These are phyloP conservation scores for Xylaria sp. DNA, from an alignment of 2,329 filamentous ascomycete genomes.

Conservation along the genomic window DNA sequence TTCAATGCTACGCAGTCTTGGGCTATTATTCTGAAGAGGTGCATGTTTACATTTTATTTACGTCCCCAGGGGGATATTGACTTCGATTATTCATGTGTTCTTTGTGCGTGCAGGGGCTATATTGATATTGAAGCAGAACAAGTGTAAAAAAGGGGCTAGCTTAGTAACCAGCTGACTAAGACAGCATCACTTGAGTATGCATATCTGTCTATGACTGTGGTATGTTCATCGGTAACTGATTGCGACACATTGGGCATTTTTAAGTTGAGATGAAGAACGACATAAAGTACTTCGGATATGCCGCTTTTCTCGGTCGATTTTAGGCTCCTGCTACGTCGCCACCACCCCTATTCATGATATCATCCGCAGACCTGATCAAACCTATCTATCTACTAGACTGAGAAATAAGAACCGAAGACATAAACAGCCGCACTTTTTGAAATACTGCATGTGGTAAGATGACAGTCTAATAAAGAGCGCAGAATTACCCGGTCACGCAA, in stretches of 20 bases:
- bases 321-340: not conserved
- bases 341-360: constrained; percentile 3
- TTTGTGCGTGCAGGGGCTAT: too few relatives aligned
- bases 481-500: not conserved
- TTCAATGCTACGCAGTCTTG: too few relatives aligned
- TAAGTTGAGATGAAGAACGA: not conserved
- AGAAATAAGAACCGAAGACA: not conserved
- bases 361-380: not conserved
- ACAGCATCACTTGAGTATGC: too few relatives aligned
- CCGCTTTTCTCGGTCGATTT: not conserved
- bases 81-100: too few relatives aligned
- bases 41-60: too few relatives aligned
- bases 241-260: not conserved
- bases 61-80: too few relatives aligned
- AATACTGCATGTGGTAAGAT: not conserved
- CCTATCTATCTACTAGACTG: not conserved
- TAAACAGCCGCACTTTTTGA: not conserved
- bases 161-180: too few relatives aligned
- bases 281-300: not conserved
- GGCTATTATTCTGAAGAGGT: too few relatives aligned
- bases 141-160: too few relatives aligned
- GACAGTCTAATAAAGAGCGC: not conserved
- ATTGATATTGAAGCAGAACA: too few relatives aligned
- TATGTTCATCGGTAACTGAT: not conserved
- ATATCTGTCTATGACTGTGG: not conserved